phyloP scores from a whole-genome alignment of 1,284 basidiomycete species.

The Grifola frondosa region DNA sequence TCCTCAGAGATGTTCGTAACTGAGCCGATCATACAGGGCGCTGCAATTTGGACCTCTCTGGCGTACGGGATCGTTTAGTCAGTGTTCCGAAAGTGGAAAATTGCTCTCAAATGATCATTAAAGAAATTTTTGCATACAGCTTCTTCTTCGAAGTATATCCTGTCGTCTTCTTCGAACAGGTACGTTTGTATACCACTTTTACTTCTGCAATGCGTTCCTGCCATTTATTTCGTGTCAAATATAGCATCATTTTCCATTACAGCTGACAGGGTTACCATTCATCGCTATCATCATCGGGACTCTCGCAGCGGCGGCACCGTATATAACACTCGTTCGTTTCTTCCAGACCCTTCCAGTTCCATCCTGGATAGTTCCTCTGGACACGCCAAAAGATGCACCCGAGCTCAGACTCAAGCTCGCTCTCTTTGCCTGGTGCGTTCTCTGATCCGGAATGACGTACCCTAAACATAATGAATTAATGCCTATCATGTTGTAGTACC shows the following conservation, averaged over 20 bases:
- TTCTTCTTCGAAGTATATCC: constrained; percentile 32
- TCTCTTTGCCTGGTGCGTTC: constrained; percentile 15
- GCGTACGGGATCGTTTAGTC: constrained; percentile 32
- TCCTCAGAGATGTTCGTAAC: no score
- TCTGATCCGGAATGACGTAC: no score
- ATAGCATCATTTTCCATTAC: constrained; percentile 9
- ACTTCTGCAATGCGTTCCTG: no score
- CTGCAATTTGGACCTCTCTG: constrained; percentile 27
- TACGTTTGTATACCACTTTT: background rate
- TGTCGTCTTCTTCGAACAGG: constrained; percentile 22
- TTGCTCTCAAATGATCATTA: background rate
- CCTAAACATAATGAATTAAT: no score
- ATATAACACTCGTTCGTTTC: constrained; percentile 5
- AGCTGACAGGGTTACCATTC: constrained; percentile 12
- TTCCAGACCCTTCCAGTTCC: constrained; percentile 7
- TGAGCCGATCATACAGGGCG: constrained; percentile 28
- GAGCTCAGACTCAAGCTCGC: constrained; percentile 21
- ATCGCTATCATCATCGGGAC: constrained; percentile 9
- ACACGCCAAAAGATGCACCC: no score
- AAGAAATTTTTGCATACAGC: constrained; percentile 3
- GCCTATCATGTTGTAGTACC: constrained; percentile 9
- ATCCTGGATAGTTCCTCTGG: constrained; percentile 2
- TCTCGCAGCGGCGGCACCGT: constrained; percentile 3
- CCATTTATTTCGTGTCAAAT: no score
- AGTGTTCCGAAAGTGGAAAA: no score